phyloP scores from a whole-genome alignment of 2,329 filamentous ascomycete genomes.

The Setomelanomma holmii region DNA sequence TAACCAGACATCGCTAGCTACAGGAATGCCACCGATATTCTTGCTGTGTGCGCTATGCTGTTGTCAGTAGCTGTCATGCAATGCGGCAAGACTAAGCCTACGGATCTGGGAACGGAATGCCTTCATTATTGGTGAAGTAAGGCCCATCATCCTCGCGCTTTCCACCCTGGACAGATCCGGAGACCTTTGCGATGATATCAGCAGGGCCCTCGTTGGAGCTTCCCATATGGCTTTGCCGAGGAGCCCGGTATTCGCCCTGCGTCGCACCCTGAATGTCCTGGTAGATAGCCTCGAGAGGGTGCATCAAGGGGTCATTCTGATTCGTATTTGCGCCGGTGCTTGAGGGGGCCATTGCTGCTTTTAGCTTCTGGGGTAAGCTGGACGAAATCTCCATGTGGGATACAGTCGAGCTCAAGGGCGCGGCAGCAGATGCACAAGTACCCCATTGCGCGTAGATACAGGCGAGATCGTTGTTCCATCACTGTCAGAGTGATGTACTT shows the following conservation, averaged over 20 bases:
- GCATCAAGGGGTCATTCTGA: slow-evolving; percentile 43
- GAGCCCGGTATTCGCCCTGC: slow-evolving; percentile 47
- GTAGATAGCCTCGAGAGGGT: slow-evolving; percentile 53
- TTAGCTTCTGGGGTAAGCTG: slow-evolving; percentile 16
- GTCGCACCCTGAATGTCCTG: slow-evolving; percentile 50
- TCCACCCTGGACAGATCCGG: slow-evolving; percentile 54
- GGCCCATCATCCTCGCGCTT: slow-evolving; percentile 58
- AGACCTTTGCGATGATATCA: slow-evolving; percentile 60
- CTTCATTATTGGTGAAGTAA: slow-evolving; percentile 65
- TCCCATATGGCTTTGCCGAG: slow-evolving; percentile 50
- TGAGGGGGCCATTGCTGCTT: slow-evolving; percentile 27
- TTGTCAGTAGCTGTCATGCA: neutral
- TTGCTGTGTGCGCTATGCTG: slow-evolving; percentile 54
- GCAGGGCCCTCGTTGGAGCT: slow-evolving; percentile 60
- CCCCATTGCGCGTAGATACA: slow-evolving; percentile 10
- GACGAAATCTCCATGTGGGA: slow-evolving; percentile 24
- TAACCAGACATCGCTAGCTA: slow-evolving; percentile 60
- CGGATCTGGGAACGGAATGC: slow-evolving; percentile 59
- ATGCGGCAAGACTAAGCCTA: slow-evolving; percentile 18
- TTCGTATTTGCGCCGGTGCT: slow-evolving; percentile 39
- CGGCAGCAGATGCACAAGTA: neutral
- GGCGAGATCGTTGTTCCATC: neutral
- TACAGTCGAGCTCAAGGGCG: slow-evolving; percentile 12
- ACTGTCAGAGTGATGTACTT: slow-evolving; percentile 27
- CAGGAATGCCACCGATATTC: slow-evolving; percentile 60